Evolutionary conservation across 148 eudicot species (phyloP).

Genomic region (Fagopyrum tataricum): DNA sequence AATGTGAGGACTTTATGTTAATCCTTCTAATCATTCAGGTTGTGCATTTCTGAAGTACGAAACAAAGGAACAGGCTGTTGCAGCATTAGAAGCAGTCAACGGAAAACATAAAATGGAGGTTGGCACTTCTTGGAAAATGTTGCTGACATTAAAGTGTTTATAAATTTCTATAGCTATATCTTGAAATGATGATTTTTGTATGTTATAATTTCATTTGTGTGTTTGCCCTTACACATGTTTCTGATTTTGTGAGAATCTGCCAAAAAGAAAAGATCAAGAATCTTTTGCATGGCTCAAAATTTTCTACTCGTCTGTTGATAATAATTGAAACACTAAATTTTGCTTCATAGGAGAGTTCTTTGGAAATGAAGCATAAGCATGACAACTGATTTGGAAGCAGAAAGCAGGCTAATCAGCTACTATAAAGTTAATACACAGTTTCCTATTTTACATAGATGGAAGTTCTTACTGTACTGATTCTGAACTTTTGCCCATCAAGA

Average conservation of each 20-base stretch:
- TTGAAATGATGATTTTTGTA: neutral
- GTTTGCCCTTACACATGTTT: neutral
- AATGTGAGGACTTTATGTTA: constrained; percentile 7
- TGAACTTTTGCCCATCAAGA: neutral
- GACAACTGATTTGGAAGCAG: neutral
- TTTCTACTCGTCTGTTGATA: neutral
- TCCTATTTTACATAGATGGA: neutral
- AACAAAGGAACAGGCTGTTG: constrained; percentile 91
- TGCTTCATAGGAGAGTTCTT: neutral
- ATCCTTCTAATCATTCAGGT: constrained; percentile 33
- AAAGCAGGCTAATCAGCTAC: neutral
- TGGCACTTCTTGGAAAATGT: constrained; percentile 20
- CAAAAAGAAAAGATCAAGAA: neutral
- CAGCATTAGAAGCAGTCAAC: constrained; percentile 81
- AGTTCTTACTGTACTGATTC: neutral
- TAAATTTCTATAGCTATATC: neutral
- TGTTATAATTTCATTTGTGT: neutral
- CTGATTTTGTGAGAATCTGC: neutral
- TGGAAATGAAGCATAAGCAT: neutral
- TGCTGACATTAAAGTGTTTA: neutral
- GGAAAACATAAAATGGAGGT: constrained; percentile 97
- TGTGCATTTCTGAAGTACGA: constrained; percentile 97
- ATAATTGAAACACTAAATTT: neutral
- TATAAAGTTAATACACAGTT: neutral
- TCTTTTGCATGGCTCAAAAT: neutral